Percentiles rank a stretch among this genome's conserved stretches.
These are phyloP conservation scores for Lasiodiplodia citricola DNA, from an alignment of 2,329 filamentous ascomycete genomes.

Conservation along the genomic window DNA sequence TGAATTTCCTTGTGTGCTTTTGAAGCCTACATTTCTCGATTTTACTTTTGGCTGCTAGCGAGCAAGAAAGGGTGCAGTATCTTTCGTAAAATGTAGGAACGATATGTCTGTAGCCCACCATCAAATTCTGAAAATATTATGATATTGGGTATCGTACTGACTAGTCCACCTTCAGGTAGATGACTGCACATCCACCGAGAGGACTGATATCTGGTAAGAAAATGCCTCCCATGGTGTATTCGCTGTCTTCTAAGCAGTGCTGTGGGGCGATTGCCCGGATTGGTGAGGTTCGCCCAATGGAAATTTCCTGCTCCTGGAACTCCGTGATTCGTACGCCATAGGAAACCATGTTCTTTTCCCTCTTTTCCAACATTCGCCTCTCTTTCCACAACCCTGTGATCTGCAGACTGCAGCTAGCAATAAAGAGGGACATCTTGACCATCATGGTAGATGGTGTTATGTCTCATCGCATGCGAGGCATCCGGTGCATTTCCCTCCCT, in stretches of 20 bases:
- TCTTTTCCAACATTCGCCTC: not conserved
- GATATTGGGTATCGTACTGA: not conserved
- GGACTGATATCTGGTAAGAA: not conserved
- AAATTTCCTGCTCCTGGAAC: not conserved
- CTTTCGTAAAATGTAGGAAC: no score
- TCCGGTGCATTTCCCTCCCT: not conserved
- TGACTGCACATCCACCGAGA: not conserved
- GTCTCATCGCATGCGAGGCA: not conserved
- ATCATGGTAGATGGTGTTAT: not conserved
- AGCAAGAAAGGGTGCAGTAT: no score
- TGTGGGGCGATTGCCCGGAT: not conserved
- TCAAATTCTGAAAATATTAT: not conserved
- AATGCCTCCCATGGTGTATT: not conserved
- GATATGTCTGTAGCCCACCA: no score
- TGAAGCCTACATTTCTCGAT: no score
- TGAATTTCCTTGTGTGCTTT: no score
- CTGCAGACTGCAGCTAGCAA: not conserved
- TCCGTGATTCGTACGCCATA: not conserved
- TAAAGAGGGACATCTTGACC: not conserved
- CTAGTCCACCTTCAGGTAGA: not conserved
- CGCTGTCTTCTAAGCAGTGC: not conserved
- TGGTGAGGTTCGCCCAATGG: not conserved
- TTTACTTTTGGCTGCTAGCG: no score
- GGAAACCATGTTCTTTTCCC: not conserved
- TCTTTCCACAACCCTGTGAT: not conserved